These are phyloP conservation scores for Ligustrum vulgare DNA, from an alignment of 257 asterid genomes.

Conservation along the genomic window DNA sequence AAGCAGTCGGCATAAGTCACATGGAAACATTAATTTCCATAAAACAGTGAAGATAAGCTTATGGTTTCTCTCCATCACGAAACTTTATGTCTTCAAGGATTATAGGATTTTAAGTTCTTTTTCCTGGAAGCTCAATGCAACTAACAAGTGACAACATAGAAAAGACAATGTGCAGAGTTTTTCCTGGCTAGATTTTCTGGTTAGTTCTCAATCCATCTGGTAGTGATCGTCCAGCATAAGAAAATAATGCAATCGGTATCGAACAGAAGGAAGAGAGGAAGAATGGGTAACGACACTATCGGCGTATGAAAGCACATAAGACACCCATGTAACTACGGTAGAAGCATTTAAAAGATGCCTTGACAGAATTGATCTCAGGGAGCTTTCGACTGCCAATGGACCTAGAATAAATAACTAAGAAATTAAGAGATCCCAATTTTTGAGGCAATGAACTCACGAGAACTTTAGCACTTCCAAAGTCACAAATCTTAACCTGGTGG, in stretches of 20 bases:
- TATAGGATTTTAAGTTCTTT: slow-evolving; percentile 1
- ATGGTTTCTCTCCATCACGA: slow-evolving; percentile 8
- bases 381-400: neutral
- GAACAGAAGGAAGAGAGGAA: neutral
- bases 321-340: neutral
- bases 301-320: neutral
- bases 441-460: slow-evolving; percentile 48
- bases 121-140: neutral
- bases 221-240: neutral
- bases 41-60: neutral
- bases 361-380: neutral
- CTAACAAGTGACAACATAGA: neutral
- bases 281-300: too few relatives aligned
- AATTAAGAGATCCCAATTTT: slow-evolving; percentile 11
- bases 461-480: slow-evolving; percentile 92
- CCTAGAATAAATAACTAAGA: neutral
- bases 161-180: neutral
- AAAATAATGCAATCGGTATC: neutral
- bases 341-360: slow-evolving; percentile 14
- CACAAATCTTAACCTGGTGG: slow-evolving; percentile 95
- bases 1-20: neutral
- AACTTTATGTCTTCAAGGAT: neutral
- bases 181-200: neutral
- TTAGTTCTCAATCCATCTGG: neutral
- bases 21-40: neutral